phyloP scores from a whole-genome alignment of 257 asterid genomes.

The Cynanchum wilfordii region DNA sequence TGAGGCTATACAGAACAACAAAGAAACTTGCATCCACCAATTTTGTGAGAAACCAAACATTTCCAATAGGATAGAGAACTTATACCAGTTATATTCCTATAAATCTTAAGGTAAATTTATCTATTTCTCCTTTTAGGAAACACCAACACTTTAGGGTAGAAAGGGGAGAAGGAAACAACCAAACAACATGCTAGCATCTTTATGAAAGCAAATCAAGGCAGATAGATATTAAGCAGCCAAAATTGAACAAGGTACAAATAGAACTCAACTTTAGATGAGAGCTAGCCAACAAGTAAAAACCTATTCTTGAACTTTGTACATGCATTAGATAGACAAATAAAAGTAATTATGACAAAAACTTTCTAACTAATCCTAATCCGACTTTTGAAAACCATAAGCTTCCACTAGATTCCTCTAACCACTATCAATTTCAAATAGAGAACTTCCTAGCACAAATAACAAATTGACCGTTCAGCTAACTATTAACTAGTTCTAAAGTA shows the following conservation, averaged over 20 bases:
- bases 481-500: background rate
- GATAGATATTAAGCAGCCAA: background rate
- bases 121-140: background rate
- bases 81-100: background rate
- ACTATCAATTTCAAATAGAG: background rate
- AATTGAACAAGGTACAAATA: background rate
- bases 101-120: background rate
- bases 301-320: background rate
- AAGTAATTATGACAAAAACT: background rate
- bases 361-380: background rate
- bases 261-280: background rate
- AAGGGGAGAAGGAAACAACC: background rate
- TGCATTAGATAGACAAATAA: background rate
- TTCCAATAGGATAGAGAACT: background rate
- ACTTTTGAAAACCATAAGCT: background rate
- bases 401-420: background rate
- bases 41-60: background rate
- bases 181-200: background rate
- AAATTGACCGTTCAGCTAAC: constrained; percentile 2
- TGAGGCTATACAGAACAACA: background rate
- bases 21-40: background rate
- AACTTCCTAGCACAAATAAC: background rate
- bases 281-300: background rate
- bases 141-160: background rate
- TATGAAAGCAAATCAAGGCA: background rate